Base-by-base conservation (phyloP, 1,284 basidiomycete genomes). In the Ceratobasidium theobromae region DNA sequence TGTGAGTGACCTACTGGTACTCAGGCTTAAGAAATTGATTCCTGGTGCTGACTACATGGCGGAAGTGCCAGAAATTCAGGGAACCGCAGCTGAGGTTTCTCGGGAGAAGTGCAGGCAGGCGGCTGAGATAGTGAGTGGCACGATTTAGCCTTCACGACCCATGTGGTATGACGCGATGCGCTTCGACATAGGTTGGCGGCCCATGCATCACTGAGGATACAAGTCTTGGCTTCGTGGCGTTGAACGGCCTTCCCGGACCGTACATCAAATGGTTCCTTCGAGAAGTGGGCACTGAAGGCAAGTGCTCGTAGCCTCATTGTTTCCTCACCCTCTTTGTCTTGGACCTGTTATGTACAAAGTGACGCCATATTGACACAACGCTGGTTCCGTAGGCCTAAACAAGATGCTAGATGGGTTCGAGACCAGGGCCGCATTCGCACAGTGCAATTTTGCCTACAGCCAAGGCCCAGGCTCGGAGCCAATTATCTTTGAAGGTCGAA, bases 131-230 rank as follows among this genome's bases (percentile, higher is more conserved):
- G 87, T 95, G 60, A 48, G 80, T 54, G n/a, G 40, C 60, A 27
- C 57, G 55, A 21, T 27, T 49, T 48, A 41, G 33, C 28, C 18
- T 49, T 53, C 18, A 57, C 14, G 40, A 30, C 53, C 28, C 46
- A 16, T 21, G 43, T 52, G 18, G 28, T 35, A 46, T 51, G 51
- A 48, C 43, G 43, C 54, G 38, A 33, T 18, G 33, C 23, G 25
- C 25, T 48, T 41, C 45, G 41, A 21, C 28, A n/a, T 67, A 90
- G 88, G 78, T 93, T 33, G 85, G 86, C 11, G 87, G 88, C 0
- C 89, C 95, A 3, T 96, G 93, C 73, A 93, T 99, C 70, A 98
- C 95, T 0, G 96, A 99, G 77, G 97, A 99, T 75, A 98, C 96
- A 0, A 94, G 96, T 0, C 84, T 99, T 3, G 92, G 89, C 73